Evolutionary conservation across 1,139 yeast genomes (phyloP).

Genomic region (Sugiyamaella paludigena): DNA sequence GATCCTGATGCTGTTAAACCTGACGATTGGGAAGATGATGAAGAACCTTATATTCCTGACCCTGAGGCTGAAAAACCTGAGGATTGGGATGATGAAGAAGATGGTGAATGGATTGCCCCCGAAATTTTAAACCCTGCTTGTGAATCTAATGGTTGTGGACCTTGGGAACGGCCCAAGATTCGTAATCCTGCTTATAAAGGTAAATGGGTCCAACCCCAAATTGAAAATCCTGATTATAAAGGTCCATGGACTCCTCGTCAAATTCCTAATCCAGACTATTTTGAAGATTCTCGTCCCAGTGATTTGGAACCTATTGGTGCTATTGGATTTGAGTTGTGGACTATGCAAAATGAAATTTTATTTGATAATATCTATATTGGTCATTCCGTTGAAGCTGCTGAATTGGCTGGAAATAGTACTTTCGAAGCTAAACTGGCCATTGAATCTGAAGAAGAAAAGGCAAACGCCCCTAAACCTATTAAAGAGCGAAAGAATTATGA

Average conservation of each 20-base stretch:
- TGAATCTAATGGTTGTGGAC: slow-evolving; percentile 68
- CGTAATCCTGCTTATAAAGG: slow-evolving; percentile 73
- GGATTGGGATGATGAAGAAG: slow-evolving; percentile 85
- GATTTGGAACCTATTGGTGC: slow-evolving; percentile 71
- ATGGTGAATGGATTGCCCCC: slow-evolving; percentile 80
- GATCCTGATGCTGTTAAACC: slow-evolving; percentile 72
- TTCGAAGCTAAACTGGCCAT: slow-evolving; percentile 58
- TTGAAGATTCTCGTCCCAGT: slow-evolving; percentile 57
- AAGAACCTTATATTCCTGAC: slow-evolving; percentile 57
- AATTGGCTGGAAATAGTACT: slow-evolving; percentile 72
- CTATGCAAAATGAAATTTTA: slow-evolving; percentile 69
- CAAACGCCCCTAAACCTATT: slow-evolving; percentile 33
- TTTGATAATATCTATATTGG: slow-evolving; percentile 87
- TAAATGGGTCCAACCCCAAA: slow-evolving; percentile 67
- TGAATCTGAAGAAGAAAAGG: slow-evolving; percentile 46
- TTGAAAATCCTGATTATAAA: slow-evolving; percentile 70
- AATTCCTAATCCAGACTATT: slow-evolving; percentile 68
- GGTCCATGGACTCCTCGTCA: slow-evolving; percentile 76
- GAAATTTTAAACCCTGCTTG: slow-evolving; percentile 72
- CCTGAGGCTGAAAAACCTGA: slow-evolving; percentile 65
- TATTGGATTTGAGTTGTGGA: slow-evolving; percentile 87
- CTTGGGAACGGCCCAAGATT: slow-evolving; percentile 62
- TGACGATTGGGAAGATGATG: slow-evolving; percentile 72
- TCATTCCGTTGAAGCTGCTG: slow-evolving; percentile 79
- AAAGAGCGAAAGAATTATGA: slow-evolving; percentile 27